Evolutionary conservation across 2,329 filamentous ascomycete species (phyloP).

Genomic region (Clarireedia monteithiana): DNA sequence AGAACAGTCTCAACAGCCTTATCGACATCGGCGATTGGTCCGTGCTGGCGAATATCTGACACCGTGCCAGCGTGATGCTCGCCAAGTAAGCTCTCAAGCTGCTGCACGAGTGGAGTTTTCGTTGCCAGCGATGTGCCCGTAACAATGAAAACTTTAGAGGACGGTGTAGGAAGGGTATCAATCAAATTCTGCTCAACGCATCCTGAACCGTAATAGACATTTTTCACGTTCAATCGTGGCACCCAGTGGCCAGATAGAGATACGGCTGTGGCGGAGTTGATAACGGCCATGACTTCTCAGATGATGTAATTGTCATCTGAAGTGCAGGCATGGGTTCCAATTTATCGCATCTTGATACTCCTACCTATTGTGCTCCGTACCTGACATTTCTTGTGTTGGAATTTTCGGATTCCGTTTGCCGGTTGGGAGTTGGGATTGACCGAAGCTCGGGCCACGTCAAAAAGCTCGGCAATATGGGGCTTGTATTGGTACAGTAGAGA

Average conservation of each 20-base stretch:
- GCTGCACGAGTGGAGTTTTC: conserved; percentile 1
- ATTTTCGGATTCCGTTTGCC: too few species aligned
- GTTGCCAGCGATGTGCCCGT: conserved; percentile 2
- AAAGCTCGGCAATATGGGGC: too few species aligned
- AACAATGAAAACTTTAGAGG: conserved; percentile 6
- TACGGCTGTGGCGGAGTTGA: neutral
- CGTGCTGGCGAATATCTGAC: conserved; percentile 7
- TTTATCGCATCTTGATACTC: too few species aligned
- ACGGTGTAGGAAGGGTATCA: neutral
- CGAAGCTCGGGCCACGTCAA: too few species aligned
- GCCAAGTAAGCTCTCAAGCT: conserved; percentile 2
- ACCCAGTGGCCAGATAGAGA: conserved; percentile 2
- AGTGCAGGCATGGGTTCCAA: too few species aligned
- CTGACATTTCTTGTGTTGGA: too few species aligned
- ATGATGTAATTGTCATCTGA: neutral
- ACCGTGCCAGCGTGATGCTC: conserved; percentile 4
- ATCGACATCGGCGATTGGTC: conserved; percentile 3
- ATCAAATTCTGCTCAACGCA: conserved; percentile 3
- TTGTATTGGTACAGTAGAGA: too few species aligned
- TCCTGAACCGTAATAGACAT: conserved; percentile 3
- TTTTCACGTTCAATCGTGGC: neutral
- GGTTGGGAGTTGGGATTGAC: too few species aligned
- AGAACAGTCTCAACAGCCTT: conserved; percentile 3
- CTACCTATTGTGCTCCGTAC: too few species aligned
- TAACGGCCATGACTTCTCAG: neutral